phyloP scores from a whole-genome alignment of 805 yeast genomes.

The Wickerhamomyces xylosicus region DNA sequence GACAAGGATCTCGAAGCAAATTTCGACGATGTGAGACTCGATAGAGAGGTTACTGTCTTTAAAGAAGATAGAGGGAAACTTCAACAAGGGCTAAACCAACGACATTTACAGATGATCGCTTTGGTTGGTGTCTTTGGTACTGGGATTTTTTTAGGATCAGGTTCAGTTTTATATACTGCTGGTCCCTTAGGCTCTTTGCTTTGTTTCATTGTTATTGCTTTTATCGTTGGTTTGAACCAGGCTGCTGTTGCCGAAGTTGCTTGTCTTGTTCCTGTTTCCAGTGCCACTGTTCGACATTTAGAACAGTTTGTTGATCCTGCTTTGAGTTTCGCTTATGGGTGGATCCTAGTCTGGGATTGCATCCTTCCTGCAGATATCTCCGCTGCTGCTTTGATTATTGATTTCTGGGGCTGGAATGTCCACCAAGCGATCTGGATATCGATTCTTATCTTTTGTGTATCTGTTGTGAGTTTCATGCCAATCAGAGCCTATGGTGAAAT shows the following conservation, averaged over 20 bases:
- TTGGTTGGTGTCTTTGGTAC: slow-evolving; percentile 37
- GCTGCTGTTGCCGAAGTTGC: slow-evolving; percentile 29
- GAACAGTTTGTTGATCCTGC: slow-evolving; percentile 33
- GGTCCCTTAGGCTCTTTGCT: slow-evolving; percentile 27
- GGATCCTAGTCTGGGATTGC: slow-evolving; percentile 30
- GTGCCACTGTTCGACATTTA: slow-evolving; percentile 26
- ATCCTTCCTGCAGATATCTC: slow-evolving; percentile 33
- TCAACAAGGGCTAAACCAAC: slow-evolving; percentile 13
- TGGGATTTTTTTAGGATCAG: slow-evolving; percentile 30
- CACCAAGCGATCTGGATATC: slow-evolving; percentile 37
- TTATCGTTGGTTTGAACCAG: slow-evolving; percentile 29
- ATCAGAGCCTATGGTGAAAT: slow-evolving; percentile 36
- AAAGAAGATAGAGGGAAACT: slow-evolving; percentile 11
- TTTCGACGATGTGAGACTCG: no score
- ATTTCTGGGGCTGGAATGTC: slow-evolving; percentile 32
- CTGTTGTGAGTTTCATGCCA: slow-evolving; percentile 25
- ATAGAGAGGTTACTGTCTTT: no score
- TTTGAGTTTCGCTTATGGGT: slow-evolving; percentile 36
- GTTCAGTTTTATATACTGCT: slow-evolving; percentile 26
- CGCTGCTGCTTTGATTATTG: slow-evolving; percentile 36
- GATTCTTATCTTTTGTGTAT: slow-evolving; percentile 27
- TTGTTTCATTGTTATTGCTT: slow-evolving; percentile 24
- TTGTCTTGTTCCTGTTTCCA: slow-evolving; percentile 27
- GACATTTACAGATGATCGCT: slow-evolving; percentile 39
- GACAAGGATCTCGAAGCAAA: no score